Conservation (phyloP, 1,284 basidiomycete genomes). For the Austroboletus novae-zelandiae region DNA sequence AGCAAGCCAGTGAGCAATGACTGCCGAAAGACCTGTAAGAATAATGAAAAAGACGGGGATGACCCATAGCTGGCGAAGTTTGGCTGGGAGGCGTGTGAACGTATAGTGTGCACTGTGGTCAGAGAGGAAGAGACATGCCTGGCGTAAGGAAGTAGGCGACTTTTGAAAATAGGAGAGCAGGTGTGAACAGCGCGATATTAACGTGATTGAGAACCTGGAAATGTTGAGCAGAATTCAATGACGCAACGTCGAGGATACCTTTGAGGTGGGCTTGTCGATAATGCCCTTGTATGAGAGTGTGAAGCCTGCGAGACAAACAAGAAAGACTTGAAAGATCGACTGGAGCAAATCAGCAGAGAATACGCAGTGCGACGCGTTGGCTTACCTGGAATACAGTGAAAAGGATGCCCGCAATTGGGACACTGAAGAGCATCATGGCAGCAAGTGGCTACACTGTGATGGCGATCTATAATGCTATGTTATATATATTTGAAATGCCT, state of each 20-base stretch:
- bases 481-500: no score
- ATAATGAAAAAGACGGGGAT: slow-evolving; percentile 83
- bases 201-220: slow-evolving; percentile 71
- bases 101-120: neutral
- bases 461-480: no score
- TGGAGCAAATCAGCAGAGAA: slow-evolving; percentile 30
- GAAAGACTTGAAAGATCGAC: slow-evolving; percentile 89
- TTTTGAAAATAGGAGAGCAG: slow-evolving; percentile 90
- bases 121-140: slow-evolving; percentile 37
- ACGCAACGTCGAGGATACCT: slow-evolving; percentile 43
- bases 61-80: slow-evolving; percentile 87
- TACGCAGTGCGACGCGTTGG: no score
- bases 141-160: slow-evolving; percentile 81
- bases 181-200: slow-evolving; percentile 90
- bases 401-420: slow-evolving; percentile 16
- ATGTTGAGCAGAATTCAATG: neutral
- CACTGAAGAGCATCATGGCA: neutral
- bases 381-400: slow-evolving; percentile 29
- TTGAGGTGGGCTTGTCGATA: slow-evolving; percentile 87
- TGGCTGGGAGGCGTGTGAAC: slow-evolving; percentile 42
- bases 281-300: slow-evolving; percentile 77
- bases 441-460: neutral
- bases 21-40: slow-evolving; percentile 66
- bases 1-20: slow-evolving; percentile 46
- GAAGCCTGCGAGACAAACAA: slow-evolving; percentile 86